Evolutionary conservation across 2,329 filamentous ascomycete species (phyloP), one percentile per base, ranked within the genome.

Genomic region (Trichoderma guizhouense): DNA sequence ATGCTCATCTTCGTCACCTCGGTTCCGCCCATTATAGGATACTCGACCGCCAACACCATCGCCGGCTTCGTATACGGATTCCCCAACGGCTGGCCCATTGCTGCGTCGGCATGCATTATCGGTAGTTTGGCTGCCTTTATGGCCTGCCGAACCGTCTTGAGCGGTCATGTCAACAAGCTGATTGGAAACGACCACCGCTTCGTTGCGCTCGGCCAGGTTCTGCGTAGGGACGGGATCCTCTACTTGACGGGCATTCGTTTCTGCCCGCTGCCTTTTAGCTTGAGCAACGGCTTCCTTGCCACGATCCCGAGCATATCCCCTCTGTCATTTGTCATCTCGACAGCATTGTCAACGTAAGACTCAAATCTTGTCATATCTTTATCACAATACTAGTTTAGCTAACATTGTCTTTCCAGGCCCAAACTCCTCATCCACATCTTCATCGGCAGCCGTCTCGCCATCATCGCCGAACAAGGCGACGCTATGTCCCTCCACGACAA

Each of bases 341-440:
- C 95, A 0, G 91, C 93, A 3, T 84, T 95, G 18, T 91, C 94
- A 12, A 90, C 88, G 85, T 86, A 74, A 72, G 80, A 78, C 47
- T 11, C 18, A 7, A 12, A 18, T 26, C 21, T 28, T 21, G 18
- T 24, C 53, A 34, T 30, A 7, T 32, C 47, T 53, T 32, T 32
- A 62, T n/a, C 32, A 26, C 14, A 51, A 26, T 2, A 24, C n/a
- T 7, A 24, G 26, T 30, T 57, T 55, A 12, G 3, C 63, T 60
- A 21, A 18, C 21, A 30, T 61, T 15, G n/a, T 26, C 47, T 55
- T 51, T 15, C 34, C 30, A 89, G 87, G 15, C 96, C 96, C 7
- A 99, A 98, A 79, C 86, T 99, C 21, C 86, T 98, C 72, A 90
- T 99, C 65, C 93, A 97, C 79, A 90, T 97, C 76, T 99, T 98